phyloP scores from a whole-genome alignment of 2,329 filamentous ascomycete genomes.

The Colletotrichum coccodes region DNA sequence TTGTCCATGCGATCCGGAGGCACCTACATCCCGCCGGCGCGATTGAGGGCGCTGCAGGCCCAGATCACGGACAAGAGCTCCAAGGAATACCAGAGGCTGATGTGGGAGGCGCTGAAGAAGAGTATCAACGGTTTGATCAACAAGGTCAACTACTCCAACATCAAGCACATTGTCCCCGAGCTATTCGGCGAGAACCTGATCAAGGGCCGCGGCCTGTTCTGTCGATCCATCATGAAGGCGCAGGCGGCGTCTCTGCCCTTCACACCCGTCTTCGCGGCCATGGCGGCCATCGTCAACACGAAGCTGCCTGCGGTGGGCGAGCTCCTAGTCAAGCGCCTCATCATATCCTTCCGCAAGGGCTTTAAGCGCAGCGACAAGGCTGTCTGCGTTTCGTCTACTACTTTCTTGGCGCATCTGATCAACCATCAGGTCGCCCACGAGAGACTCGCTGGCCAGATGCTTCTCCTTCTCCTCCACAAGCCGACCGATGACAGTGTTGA shows the following conservation, averaged over 20 bases:
- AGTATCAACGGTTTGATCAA: conserved; percentile 99
- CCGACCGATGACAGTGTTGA: conserved; percentile 98
- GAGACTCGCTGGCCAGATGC: conserved; percentile 90
- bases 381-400: conserved; percentile 91
- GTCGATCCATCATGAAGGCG: conserved; percentile 97
- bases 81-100: conserved; percentile 98
- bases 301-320: conserved; percentile 96
- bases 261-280: conserved; percentile 94
- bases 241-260: conserved; percentile 96
- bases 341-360: conserved; percentile 94
- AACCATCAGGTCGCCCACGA: conserved; percentile 97
- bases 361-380: conserved; percentile 98
- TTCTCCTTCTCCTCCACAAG: conserved; percentile 91
- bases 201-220: conserved; percentile 91
- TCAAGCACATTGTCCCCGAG: conserved; percentile 97
- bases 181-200: conserved; percentile 95
- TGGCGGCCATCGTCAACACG: conserved; percentile 96
- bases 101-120: conserved; percentile 99
- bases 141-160: conserved; percentile 98
- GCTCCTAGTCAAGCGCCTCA: conserved; percentile 83
- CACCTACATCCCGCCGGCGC: conserved; percentile 94
- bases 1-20: conserved; percentile 93
- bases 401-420: conserved; percentile 93
- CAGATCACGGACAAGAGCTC: conserved; percentile 96
- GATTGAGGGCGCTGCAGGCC: conserved; percentile 89